A percentile compares a stretch with the other conserved stretches of the same genome.
These are phyloP conservation scores for Paramecium pentaurelia DNA, from an alignment of 73 alveolate genomes.

Conservation along the genomic window DNA sequence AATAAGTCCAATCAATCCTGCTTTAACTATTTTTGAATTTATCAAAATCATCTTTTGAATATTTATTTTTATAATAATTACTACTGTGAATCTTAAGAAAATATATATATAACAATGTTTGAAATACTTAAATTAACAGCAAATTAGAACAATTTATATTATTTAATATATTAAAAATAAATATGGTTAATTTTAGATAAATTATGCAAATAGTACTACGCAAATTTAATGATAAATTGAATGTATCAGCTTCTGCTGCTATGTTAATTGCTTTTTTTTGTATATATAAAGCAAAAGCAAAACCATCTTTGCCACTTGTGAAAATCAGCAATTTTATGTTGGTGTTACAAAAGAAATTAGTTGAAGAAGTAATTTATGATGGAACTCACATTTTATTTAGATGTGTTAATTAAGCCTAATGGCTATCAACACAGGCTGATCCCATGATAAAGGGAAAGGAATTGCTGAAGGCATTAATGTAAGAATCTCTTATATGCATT, in stretches of 20 bases:
- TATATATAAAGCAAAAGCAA: background rate
- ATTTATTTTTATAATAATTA: background rate
- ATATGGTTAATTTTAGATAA: background rate
- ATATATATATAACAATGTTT: background rate
- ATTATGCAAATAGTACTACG: background rate
- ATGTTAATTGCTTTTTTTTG: slow-evolving; percentile 4
- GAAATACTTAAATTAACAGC: background rate
- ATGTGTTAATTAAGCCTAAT: background rate
- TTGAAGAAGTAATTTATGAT: slow-evolving; percentile 13
- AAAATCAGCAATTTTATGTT: slow-evolving; percentile 46
- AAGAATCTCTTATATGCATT: background rate
- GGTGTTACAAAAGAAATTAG: background rate
- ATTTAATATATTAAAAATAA: background rate
- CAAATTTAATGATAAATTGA: background rate
- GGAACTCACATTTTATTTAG: background rate
- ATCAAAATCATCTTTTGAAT: background rate
- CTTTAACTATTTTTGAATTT: background rate
- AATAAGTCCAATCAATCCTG: background rate
- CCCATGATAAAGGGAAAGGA: slow-evolving; percentile 17
- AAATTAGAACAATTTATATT: background rate
- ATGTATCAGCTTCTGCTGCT: slow-evolving; percentile 37
- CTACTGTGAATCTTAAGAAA: background rate
- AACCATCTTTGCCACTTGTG: slow-evolving; percentile 12
- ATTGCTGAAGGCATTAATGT: background rate
- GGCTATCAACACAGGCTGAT: background rate